These are phyloP conservation scores for Wolfiporia cocos DNA, from an alignment of 1,284 basidiomycete genomes.

Conservation along the genomic window DNA sequence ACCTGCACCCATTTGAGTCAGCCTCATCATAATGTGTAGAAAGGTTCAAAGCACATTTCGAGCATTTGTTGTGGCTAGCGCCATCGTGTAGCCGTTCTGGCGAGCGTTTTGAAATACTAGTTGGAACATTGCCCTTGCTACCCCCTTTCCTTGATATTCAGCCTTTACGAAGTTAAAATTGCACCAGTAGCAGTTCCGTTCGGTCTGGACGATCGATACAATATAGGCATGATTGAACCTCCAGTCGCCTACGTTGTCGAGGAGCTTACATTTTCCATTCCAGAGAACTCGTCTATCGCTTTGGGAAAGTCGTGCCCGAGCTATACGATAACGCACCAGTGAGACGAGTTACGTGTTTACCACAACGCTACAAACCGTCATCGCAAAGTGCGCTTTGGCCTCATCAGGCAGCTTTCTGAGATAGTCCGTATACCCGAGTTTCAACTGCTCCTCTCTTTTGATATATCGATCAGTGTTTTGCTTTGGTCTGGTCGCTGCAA, in stretches of 20 bases:
- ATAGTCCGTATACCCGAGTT: conserved; percentile 4
- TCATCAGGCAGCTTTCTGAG: conserved; percentile 10
- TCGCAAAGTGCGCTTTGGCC: conserved; percentile 9
- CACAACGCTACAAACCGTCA: not conserved
- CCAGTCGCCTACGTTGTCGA: no score
- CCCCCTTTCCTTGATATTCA: conserved; percentile 12
- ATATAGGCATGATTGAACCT: not conserved
- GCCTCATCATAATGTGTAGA: not conserved
- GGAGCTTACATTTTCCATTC: conserved; percentile 2
- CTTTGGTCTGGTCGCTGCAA: no score
- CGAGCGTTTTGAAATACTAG: conserved; percentile 4
- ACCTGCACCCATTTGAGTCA: not conserved
- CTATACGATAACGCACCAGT: not conserved
- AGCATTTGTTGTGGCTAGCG: conserved; percentile 3
- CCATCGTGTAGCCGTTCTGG: conserved; percentile 1
- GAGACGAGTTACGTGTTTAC: not conserved
- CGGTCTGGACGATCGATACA: not conserved
- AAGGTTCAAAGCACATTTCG: not conserved
- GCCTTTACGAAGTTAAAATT: conserved; percentile 10
- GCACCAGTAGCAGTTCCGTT: conserved; percentile 14
- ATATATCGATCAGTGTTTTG: no score
- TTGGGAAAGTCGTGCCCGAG: conserved; percentile 8
- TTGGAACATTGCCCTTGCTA: conserved; percentile 10
- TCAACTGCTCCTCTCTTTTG: conserved; percentile 10
- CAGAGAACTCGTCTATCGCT: conserved; percentile 3